Base-by-base conservation (phyloP, 108 stramenopile genomes). In the Cyclotella choctawhatcheeana region DNA sequence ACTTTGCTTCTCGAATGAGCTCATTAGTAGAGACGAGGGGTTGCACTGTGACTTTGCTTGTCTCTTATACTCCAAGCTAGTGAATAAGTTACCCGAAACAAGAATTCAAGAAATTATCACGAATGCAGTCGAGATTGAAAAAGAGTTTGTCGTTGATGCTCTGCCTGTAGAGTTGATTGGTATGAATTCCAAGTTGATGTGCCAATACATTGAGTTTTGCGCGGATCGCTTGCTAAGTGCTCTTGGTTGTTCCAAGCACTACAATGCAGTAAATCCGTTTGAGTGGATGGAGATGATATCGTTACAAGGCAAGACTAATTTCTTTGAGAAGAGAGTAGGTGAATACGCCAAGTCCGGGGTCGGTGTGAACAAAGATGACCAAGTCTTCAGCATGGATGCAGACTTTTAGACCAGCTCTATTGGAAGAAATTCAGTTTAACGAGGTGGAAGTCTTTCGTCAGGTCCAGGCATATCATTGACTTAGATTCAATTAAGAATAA, bases 271-370 rank as follows among this genome's bases (percentile, higher is more conserved):
- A 44, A 99, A 99, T 73, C 99, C 99, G 8, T 99, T 99, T 72
- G 98, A 99, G 53, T 90, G 84, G 84, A 99, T 99, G 99, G 98
- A 99, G 44, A 93, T 98, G 87, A 99, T 99, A 58, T 94, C 92
- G 0, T 88, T 99, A 18, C 97, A 99, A 73, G 98, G 98, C 21
- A 98, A 98, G 86, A 96, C 97, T 31, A 98, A 98, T 90, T 98
- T 98, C 79, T 93, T 93, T 71, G 93, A 93, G 75, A 98, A 98
- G 88, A 81, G 98, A 43, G 98, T 98, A 1, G 96, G 97, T 53
- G 98, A 98, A 76, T 98, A 98, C 77, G 76, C 95, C 76, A 97
- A 97, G 81, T 82, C 86, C 51, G 96, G 96, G 33, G 98, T 98
- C 8, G 99, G 98, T 59, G 97, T 90, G 0, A 83, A 79, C 27